These are phyloP conservation scores for Solanum chilense DNA, from an alignment of 257 asterid species.

Conservation along the genomic window DNA sequence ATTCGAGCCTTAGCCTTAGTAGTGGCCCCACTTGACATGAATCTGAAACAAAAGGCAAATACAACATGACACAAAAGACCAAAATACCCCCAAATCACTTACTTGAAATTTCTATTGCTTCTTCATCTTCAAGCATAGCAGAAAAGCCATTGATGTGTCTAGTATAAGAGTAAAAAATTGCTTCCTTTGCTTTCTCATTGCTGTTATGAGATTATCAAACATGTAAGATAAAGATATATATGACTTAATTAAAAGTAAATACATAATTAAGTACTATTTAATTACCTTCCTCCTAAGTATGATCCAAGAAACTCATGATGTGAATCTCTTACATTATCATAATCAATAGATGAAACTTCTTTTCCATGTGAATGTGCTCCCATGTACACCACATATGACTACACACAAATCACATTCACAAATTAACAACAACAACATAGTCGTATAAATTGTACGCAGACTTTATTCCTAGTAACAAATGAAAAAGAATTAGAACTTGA, in stretches of 20 bases:
- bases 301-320: slow-evolving; percentile 80
- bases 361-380: slow-evolving; percentile 79
- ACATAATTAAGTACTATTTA: not conserved
- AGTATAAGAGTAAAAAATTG: slow-evolving; percentile 76
- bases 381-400: slow-evolving; percentile 89
- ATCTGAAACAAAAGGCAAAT: not conserved
- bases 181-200: slow-evolving; percentile 48
- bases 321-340: slow-evolving; percentile 47
- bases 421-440: not conserved
- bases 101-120: slow-evolving; percentile 58
- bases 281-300: slow-evolving; percentile 80
- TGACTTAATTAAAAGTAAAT: not conserved
- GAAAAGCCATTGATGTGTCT: slow-evolving; percentile 95
- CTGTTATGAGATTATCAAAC: slow-evolving; percentile 14
- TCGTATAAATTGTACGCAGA: not conserved
- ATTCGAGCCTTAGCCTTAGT: not conserved
- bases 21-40: not conserved
- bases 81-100: slow-evolving; percentile 1
- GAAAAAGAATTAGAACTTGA: not conserved
- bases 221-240: not conserved
- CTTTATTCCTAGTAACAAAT: not conserved
- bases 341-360: slow-evolving; percentile 32
- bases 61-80: not conserved
- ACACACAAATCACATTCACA: not conserved
- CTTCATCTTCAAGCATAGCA: slow-evolving; percentile 67